Evolutionary conservation across 2,329 filamentous ascomycete genomes (phyloP).

Genomic region (Xylariales sp.): DNA sequence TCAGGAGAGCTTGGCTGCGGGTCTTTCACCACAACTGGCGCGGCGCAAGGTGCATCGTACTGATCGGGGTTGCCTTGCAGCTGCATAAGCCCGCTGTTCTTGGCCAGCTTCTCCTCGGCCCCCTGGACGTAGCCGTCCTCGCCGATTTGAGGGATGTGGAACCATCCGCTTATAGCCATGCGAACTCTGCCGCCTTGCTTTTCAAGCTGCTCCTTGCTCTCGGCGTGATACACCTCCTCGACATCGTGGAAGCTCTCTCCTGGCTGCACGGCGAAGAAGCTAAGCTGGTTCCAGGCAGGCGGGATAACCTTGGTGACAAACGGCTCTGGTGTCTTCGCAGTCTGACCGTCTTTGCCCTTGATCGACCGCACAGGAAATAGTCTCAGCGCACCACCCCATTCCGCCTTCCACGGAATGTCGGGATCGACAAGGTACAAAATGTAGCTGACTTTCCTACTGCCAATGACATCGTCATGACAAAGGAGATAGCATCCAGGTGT

Average conservation of each 20-base stretch:
- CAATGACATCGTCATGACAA: conserved; percentile 98
- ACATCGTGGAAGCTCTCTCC: conserved; percentile 99
- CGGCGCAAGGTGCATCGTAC: conserved; percentile 74
- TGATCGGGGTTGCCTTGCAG: conserved; percentile 86
- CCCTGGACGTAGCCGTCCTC: conserved; percentile 90
- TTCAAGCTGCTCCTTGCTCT: conserved; percentile 53
- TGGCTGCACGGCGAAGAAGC: conserved; percentile 96
- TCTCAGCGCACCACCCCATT: conserved; percentile 90
- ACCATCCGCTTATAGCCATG: conserved; percentile 99
- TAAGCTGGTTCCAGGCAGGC: conserved; percentile 94
- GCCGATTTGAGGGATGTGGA: conserved; percentile 92
- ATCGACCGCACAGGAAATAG: conserved; percentile 70
- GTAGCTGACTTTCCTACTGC: conserved; percentile 92
- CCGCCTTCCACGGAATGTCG: conserved; percentile 80
- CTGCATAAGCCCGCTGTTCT: conserved; percentile 88
- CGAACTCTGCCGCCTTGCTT: conserved; percentile 73
- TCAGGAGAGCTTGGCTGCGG: conserved; percentile 40
- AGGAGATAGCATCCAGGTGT: conserved; percentile 92
- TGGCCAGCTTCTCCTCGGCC: conserved; percentile 78
- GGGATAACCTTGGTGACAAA: conserved; percentile 81
- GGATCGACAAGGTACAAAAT: conserved; percentile 95
- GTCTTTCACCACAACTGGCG: conserved; percentile 44
- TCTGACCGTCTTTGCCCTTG: conserved; percentile 64
- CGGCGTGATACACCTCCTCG: conserved; percentile 86
- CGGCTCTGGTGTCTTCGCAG: conserved; percentile 75